Evolutionary conservation across 2,329 filamentous ascomycete genomes (phyloP).

Genomic region (Colletotrichum sp.): DNA sequence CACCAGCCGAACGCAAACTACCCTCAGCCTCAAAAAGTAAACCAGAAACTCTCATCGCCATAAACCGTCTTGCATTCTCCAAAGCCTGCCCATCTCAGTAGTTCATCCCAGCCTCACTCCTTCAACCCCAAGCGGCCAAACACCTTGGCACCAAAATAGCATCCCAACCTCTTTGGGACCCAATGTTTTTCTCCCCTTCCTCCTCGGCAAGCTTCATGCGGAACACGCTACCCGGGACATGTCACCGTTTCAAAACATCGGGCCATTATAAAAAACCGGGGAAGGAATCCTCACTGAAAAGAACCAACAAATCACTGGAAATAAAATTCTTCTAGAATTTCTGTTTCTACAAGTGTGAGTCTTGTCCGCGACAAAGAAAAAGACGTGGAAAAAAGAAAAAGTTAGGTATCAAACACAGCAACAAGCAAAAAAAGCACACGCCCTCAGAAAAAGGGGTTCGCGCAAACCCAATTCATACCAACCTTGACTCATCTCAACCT

Average conservation of each 20-base stretch:
- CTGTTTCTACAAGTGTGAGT: not conserved
- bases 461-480: not conserved
- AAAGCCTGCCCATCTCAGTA: not conserved
- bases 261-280: not conserved
- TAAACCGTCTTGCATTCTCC: accelerated
- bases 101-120: not conserved
- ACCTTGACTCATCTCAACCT: not conserved
- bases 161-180: not conserved
- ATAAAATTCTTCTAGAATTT: not conserved
- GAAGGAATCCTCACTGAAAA: not conserved
- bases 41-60: not conserved
- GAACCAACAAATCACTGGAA: not conserved
- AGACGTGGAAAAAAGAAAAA: not conserved
- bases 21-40: not conserved
- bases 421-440: not conserved
- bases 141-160: not conserved
- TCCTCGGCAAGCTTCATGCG: not conserved
- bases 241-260: not conserved
- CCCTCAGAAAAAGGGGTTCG: not conserved
- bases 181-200: not conserved
- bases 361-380: not conserved
- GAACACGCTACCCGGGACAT: not conserved
- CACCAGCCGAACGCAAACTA: too few relatives aligned
- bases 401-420: slow-evolving; percentile 14
- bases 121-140: not conserved